A percentile compares a stretch with the other conserved stretches of the same genome.
These are phyloP conservation scores for Xylaria multiplex DNA, from an alignment of 2,329 filamentous ascomycete species.

Conservation along the genomic window DNA sequence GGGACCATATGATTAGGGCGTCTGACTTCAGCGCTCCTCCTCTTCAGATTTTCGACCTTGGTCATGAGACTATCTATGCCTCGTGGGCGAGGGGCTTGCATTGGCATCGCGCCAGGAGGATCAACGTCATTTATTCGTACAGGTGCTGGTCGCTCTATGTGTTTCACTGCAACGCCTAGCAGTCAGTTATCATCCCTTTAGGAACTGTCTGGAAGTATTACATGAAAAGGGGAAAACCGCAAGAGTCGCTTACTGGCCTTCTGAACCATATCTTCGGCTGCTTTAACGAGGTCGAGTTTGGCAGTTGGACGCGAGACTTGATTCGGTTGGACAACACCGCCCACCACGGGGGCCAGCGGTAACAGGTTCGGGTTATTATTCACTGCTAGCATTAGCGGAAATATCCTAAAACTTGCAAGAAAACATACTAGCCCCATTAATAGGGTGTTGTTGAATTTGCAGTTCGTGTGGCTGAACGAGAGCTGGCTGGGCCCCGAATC, in stretches of 20 bases:
- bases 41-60: constrained; percentile 21
- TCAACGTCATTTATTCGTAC: neutral
- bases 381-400: constrained; percentile 21
- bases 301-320: neutral
- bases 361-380: constrained; percentile 4
- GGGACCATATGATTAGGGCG: neutral
- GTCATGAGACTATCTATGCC: constrained; percentile 8
- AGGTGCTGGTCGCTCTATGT: constrained; percentile 6
- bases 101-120: neutral
- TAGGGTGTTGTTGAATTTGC: neutral
- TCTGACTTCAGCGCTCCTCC: constrained; percentile 6
- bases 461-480: constrained; percentile 2
- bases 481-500: neutral
- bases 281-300: constrained; percentile 5
- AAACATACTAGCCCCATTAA: constrained; percentile 13
- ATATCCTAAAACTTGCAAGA: neutral
- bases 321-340: constrained; percentile 4
- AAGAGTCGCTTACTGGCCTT: constrained; percentile 7
- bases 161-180: constrained; percentile 1
- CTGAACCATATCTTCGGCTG: constrained; percentile 16
- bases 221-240: neutral
- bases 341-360: neutral
- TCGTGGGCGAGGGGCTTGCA: neutral
- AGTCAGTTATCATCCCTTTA: neutral
- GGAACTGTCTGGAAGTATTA: neutral